These are phyloP conservation scores for Silene vulgaris DNA, from an alignment of 179 eudicot genomes.

Conservation along the genomic window DNA sequence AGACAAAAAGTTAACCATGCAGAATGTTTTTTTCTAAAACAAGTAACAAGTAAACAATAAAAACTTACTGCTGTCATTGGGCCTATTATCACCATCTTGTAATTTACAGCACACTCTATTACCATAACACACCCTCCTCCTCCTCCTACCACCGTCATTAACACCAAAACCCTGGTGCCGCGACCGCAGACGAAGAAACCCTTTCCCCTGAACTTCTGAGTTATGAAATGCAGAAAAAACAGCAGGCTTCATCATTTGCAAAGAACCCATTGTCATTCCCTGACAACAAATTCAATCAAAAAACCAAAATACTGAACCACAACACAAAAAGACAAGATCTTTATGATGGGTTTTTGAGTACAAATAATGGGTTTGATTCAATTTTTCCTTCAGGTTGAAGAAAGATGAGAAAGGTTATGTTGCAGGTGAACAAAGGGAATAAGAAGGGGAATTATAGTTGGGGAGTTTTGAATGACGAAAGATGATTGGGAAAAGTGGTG, in stretches of 20 bases:
- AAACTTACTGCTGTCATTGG: conserved; percentile 38
- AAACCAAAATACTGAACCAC: no score
- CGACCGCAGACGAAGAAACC: conserved; percentile 28
- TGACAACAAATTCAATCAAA: not conserved
- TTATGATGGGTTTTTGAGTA: conserved; percentile 5
- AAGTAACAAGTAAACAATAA: not conserved
- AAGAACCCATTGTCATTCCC: conserved; percentile 41
- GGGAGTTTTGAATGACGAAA: not conserved
- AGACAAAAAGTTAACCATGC: conserved; percentile 34
- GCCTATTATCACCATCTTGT: conserved; percentile 40
- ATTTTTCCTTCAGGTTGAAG: not conserved
- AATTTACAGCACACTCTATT: conserved; percentile 41
- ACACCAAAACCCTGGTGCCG: conserved; percentile 10
- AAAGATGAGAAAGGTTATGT: conserved; percentile 2
- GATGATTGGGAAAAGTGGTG: not conserved
- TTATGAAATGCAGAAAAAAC: conserved; percentile 31
- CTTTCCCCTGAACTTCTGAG: conserved; percentile 17
- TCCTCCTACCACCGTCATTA: conserved; percentile 11
- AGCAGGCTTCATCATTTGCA: conserved; percentile 45
- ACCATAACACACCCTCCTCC: conserved; percentile 21
- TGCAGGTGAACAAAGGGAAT: not conserved
- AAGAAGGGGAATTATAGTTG: not conserved
- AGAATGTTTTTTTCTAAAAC: conserved; percentile 2
- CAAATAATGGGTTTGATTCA: not conserved
- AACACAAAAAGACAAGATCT: not conserved